Conservation (phyloP, 352 stramenopile species). For the Pythium rhizo-oryzae region DNA sequence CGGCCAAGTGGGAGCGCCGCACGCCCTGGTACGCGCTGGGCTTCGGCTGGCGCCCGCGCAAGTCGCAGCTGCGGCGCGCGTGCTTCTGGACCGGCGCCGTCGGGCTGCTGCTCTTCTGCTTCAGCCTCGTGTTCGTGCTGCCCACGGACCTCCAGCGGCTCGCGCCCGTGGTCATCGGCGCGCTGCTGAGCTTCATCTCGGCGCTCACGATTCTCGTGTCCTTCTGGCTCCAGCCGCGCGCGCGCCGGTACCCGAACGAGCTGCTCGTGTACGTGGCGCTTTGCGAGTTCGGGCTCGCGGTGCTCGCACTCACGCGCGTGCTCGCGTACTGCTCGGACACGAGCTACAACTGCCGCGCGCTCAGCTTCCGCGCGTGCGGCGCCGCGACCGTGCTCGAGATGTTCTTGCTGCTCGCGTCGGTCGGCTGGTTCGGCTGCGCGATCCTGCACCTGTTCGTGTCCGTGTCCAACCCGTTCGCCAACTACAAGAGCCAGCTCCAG, state of each 20-base stretch:
- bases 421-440: conserved; percentile 73
- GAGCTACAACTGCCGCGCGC: conserved; percentile 38
- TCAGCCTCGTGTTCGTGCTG: conserved; percentile 48
- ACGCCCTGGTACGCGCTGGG: conserved; percentile 35
- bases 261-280: conserved; percentile 65
- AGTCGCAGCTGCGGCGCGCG: conserved; percentile 24
- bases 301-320: conserved; percentile 49
- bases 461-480: conserved; percentile 74
- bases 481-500: conserved; percentile 64
- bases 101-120: conserved; percentile 41
- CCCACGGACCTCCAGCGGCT: conserved; percentile 40
- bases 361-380: conserved; percentile 43
- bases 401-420: conserved; percentile 58
- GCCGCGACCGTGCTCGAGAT: conserved; percentile 49
- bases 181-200: conserved; percentile 53
- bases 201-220: conserved; percentile 55
- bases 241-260: conserved; percentile 59
- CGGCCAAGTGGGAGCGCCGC: conserved; percentile 31
- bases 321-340: conserved; percentile 44
- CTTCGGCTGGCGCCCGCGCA: conserved; percentile 33
- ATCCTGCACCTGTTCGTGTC: conserved; percentile 78
- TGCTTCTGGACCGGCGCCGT: conserved; percentile 38
- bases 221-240: conserved; percentile 42
- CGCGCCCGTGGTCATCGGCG: conserved; percentile 51
- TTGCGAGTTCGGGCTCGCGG: conserved; percentile 58